Evolutionary conservation across 1,284 basidiomycete genomes (phyloP), one percentile per base, ranked within the genome.

Genomic region (Cystobasidium pallidum): DNA sequence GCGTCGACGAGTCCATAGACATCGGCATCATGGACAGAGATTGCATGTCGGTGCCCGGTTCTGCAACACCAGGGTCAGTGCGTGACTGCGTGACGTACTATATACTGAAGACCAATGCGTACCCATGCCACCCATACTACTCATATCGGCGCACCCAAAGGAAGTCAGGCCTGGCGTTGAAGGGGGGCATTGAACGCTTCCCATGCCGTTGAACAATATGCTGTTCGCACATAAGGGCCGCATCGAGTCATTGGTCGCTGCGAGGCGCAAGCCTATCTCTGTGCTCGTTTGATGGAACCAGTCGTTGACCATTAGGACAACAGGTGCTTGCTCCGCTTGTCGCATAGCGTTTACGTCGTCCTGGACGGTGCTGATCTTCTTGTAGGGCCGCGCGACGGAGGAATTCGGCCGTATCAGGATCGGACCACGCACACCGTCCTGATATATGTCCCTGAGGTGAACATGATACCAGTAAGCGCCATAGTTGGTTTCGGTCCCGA

Each of bases 161-260:
- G 55, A 58, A 39, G 11, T 58, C 55, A 32, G 17, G 55, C 34
- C 55, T 58, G 55, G 34, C n/a, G 55, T 32, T 32, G 55, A 32
- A 58, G 55, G 55, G 34, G 55, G 55, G 55, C 55, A 58, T 30
- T 58, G 55, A 39, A 58, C 55, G 28, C 55, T 58, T 32, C 55
- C 55, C 55, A 58, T 58, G 28, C 55, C 55, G 34, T 58, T 58
- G 34, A 58, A 58, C 34, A 32, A 39, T 58, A 58, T 39, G 34
- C 55, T 58, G 34, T 58, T 58, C 34, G 55, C 55, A 58, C 55
- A 58, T 39, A 58, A 39, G 34, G 55, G 55, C 34, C 55, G 28
- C 55, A 58, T 58, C 55, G 55, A 58, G 55, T 58, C 55, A 58
- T 58, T 58, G 55, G 47, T 51, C 47, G 21, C 47, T 51, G 47